Base-by-base conservation (phyloP, 164 flowering plant species). In the Umbilicus rupestris region DNA sequence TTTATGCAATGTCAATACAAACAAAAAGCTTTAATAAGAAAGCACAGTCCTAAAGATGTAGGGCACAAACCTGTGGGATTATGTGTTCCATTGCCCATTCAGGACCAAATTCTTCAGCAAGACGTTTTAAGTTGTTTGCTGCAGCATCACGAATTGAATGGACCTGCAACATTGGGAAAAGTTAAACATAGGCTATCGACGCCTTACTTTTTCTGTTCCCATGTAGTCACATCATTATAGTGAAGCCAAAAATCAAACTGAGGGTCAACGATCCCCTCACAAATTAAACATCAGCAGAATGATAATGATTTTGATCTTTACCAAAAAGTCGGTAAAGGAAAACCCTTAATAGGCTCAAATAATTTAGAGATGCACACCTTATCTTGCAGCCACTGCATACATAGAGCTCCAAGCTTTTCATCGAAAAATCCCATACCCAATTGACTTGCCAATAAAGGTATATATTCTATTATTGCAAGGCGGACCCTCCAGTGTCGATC, bases 401-500 rank as follows among this genome's bases (percentile, higher is more conserved):
- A 87, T 65, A 87, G 87, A 57, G 78, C 75, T n/a, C 98, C 98
- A 72, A 92, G 95, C 82, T 92, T 90, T 69, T 92, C 98, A 78
- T 92, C 96, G 70, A 92, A 92, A 74, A 92, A 92, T 1, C 95
- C 91, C 15, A 92, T 87, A 72, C 98, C 98, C 78, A 92, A 79
- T 71, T 92, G 98, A 76, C 98, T 92, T 62, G 98, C 98, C 78
- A 92, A 72, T 59, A 92, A 57, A 66, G 98, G 98, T 71, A 92
- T 90, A 71, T 90, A 92, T 71, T 92, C 98, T 66, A 92, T 92
- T 68, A 92, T 89, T 60, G 97, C 97, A 63, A 89, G 89, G 20
- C 96, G 85, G 63, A 92, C 97, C 74, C 97, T 87, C 97, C 98
- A 92, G 70, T 92, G 98, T 63, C 98, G 83, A 77, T 92, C 98